Base-by-base conservation (phyloP, 2,329 filamentous ascomycete species). In the Nothophaeocryptopus gaeumannii region DNA sequence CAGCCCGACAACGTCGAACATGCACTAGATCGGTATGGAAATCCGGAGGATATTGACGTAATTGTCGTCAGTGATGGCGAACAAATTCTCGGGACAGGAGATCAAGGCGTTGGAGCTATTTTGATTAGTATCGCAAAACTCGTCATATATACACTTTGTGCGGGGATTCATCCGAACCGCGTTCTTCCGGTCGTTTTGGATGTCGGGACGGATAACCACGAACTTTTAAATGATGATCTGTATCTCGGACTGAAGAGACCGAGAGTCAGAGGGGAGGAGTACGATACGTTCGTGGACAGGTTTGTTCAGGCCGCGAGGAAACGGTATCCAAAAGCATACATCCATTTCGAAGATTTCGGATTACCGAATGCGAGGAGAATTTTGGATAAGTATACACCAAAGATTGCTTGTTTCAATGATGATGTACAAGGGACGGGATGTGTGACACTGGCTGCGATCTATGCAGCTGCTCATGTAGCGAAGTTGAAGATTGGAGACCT, bases 341-440 rank as follows among this genome's bases (percentile, higher is more conserved):
- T 95, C 14, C 89, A 95, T 63, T 95, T 95, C 64, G 65, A 95
- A 62, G 90, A 95, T 63, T 95, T 95, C 71, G 89, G 89, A 0
- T 71, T 95, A 0, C 69, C 69, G 1, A 95, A 95, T 62, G 87
- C 88, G 0, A 78, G 86, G 29, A 80, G 87, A 3, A 80, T 95
- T 2, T 75, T 95, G 1, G 87, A 95, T 52, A 79, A 77, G 32
- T 95, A 93, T 61, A 80, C 85, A 1, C 77, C 84, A 0, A 64
- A 86, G 42, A 84, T 92, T 7, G 78, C 89, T 0, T 95, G 89
- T 67, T 95, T 96, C 76, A 95, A 95, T 62, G 90, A 95, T 51
- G 89, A 95, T 66, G 84, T 95, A 0, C 89, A 95, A 67, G 90
- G 89, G 1, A 95, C 90, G 0, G 90, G 89, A 0, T 92, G 88